These are phyloP conservation scores for Linum usitatissimum DNA, from an alignment of 345 rosid genomes.

Conservation along the genomic window DNA sequence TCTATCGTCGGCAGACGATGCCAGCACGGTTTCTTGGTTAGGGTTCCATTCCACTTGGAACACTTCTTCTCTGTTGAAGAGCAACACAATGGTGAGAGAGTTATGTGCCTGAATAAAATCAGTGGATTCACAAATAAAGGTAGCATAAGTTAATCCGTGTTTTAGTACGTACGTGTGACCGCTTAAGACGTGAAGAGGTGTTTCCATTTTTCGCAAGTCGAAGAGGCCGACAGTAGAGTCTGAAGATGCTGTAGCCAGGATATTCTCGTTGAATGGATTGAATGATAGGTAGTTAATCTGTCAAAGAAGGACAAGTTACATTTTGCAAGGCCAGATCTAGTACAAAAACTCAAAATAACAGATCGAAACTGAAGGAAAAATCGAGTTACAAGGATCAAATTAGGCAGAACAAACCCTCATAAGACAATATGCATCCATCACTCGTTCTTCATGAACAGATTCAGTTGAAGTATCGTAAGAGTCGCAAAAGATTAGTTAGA, in stretches of 20 bases:
- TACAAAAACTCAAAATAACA: background rate
- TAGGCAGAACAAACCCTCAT: background rate
- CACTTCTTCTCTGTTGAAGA: constrained; percentile 63
- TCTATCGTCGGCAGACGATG: constrained; percentile 87
- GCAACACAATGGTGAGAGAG: constrained; percentile 8
- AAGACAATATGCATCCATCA: background rate
- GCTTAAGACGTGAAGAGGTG: constrained; percentile 60
- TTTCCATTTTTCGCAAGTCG: constrained; percentile 64
- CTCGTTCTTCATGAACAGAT: too few relatives aligned
- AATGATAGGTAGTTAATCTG: constrained; percentile 83
- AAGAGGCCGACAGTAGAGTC: constrained; percentile 72
- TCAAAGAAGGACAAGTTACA: background rate
- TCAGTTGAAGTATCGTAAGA: too few relatives aligned
- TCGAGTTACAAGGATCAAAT: background rate
- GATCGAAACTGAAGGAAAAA: background rate
- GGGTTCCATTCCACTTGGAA: constrained; percentile 99
- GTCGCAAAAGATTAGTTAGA: too few relatives aligned
- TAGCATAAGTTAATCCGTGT: background rate
- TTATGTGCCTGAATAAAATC: background rate
- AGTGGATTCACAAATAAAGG: background rate
- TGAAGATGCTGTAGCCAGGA: constrained; percentile 87
- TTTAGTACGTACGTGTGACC: constrained; percentile 48
- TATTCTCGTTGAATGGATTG: constrained; percentile 77
- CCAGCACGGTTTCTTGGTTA: constrained; percentile 79
- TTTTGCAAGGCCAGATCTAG: background rate